Base-by-base conservation (phyloP, 2,329 filamentous ascomycete genomes). In the Aspergillus sp. region DNA sequence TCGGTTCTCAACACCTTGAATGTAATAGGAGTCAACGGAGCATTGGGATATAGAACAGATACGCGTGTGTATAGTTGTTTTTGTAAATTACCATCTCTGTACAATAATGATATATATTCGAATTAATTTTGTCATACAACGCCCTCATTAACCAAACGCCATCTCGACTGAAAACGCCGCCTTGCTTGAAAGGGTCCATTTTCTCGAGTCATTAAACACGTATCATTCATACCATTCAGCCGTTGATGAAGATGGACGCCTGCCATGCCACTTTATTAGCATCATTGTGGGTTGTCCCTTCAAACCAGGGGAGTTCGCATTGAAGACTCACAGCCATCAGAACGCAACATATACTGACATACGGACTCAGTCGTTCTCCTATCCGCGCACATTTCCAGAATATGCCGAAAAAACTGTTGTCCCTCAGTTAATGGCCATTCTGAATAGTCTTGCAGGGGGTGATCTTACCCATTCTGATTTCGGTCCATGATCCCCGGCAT, bases 351-450 rank as follows among this genome's bases (percentile, higher is more conserved):
- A 98, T 80, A 78, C 91, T 96, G 68, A 99, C 91, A 75, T 98
- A 98, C 42, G 95, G 95, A 73, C 92, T 97, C 64, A 99, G 74
- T 62, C 95, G 81, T 80, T 99, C 95, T 38, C 95, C 95, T 72
- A 99, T 87, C 63, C 95, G 83, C 24, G 95, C 95, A 62, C 87
- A 92, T 78, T 98, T 97, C 95, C 95, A 99, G 73, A 98, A 96
- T 61, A 96, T 88, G 52, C 91, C 91, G 66, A 91, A 85, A 50
- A 91, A 78, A 13, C 89, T 92, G 43, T 11, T 22, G 11, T 32
- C 1, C 34, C 26, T 49, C 18, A 34, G 34, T 17, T 43, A 18
- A 8, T 15, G 11, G 13, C 4, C 13, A 15, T 42, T 24, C 36
- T 18, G 38, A 41, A 34, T 38, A 9, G 39, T 15, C 34, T 20